Base-by-base conservation (phyloP, 2,329 filamentous ascomycete genomes). In the Colletotrichum chlorophyti region DNA sequence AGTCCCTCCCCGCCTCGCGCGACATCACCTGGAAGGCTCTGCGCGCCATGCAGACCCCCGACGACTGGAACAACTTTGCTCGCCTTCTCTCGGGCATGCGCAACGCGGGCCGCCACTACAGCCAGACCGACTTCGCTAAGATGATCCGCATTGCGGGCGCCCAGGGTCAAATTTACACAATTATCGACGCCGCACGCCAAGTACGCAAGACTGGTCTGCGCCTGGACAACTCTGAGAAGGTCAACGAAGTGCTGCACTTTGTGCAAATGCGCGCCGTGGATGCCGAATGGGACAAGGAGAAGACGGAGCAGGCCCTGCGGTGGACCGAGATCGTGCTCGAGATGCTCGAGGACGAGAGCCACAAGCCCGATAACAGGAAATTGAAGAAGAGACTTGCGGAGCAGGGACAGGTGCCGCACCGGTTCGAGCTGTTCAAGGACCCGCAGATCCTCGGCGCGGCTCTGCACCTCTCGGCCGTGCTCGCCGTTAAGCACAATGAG, bases 21-120 rank as follows among this genome's bases (percentile, higher is more conserved):
- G 68, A 68, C 29, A 65, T 72, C 45, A 61, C 83, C 37, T 48
- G 62, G 32, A 17, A 68, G 6, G 80, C 76, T 29, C 59, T 85
- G 51, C 15, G 61, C 1, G 65, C 69, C n/a, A 85, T 86, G 78
- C 60, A 75, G 41, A 79, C 76, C 6, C 66, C 66, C 34, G 73
- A 73, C 12, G 83, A 86, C 72, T 85, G 79, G 72, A 69, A 68
- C 23, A 85, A 85, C 74, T 70, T 86, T 24, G 73, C 69, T 17
- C 78, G 76, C 1, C 71, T 86, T 38, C 75, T 86, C 35, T 77
- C 82, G 53, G 83, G 83, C 43, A 74, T 79, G 65, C 67, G 72
- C 57, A 74, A 77, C 58, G 75, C 78, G 29, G 68, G 72, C 26
- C 74, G 77, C 61, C 71, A 68, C 54, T 67, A 83, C 21, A 61